Evolutionary conservation across 176 grass and related monocot species (phyloP).

Genomic region (Aechmea fasciata): DNA sequence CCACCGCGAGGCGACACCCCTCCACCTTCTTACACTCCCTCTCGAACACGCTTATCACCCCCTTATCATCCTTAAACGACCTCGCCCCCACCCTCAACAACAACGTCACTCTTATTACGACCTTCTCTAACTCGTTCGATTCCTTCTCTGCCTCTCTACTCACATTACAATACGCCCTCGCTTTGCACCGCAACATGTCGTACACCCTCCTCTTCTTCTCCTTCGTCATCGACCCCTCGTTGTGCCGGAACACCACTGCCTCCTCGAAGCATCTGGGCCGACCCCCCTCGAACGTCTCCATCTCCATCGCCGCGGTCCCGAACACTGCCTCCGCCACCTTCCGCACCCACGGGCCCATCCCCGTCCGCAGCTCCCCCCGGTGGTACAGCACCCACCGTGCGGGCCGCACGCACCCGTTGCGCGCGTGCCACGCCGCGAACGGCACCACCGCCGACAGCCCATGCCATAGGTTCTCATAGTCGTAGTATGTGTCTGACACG

Average conservation of each 20-base stretch:
- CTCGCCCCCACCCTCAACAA: slow-evolving; percentile 1
- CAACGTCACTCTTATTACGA: background rate
- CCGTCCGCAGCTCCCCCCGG: background rate
- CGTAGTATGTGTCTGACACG: slow-evolving; percentile 10
- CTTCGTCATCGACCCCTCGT: slow-evolving; percentile 5
- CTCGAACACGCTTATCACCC: background rate
- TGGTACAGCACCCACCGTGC: slow-evolving; percentile 12
- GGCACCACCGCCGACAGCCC: slow-evolving; percentile 6
- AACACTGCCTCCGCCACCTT: background rate
- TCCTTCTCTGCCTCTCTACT: background rate
- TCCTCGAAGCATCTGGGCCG: slow-evolving; percentile 6
- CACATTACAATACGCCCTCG: slow-evolving; percentile 3
- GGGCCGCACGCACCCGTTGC: background rate
- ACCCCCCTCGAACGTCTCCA: slow-evolving; percentile 3
- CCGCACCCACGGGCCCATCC: background rate
- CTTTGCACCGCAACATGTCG: slow-evolving; percentile 16
- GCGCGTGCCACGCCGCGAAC: background rate
- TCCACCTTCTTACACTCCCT: slow-evolving; percentile 7
- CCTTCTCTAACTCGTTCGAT: background rate
- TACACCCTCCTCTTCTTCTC: slow-evolving; percentile 12
- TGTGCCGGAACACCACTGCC: slow-evolving; percentile 9
- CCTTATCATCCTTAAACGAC: slow-evolving; percentile 12
- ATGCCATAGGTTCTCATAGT: slow-evolving; percentile 2
- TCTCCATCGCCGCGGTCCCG: background rate
- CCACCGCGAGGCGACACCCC: slow-evolving; percentile 3